Base-by-base conservation (phyloP, 805 yeast species). In the Candida glaebosa region DNA sequence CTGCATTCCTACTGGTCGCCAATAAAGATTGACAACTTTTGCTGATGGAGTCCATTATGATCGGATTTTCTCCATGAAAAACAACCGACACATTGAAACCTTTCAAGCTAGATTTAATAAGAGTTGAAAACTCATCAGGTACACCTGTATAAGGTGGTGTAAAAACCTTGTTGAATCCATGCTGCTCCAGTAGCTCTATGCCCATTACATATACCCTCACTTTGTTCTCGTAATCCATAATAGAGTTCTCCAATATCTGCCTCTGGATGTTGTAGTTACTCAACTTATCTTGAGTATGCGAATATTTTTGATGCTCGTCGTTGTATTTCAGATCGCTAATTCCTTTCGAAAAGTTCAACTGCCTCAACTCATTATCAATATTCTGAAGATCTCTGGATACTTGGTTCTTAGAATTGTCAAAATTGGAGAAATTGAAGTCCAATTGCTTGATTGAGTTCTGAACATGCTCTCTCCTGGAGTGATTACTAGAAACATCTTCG, bases 211-310 rank as follows among this genome's bases (percentile, higher is more conserved):
- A 63, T 2, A 61, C 60, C 34, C 71, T 43, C 10, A 52, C 19
- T 31, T 49, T 53, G 0, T 57, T 52, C 38, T 61, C 56, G 38
- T 57, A 54, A 18, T 59, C 56, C 63, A 65, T 54, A 6, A 79
- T 78, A 1, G 76, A 65, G 48, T 76, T 75, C 52, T 78, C 81
- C 31, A 79, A 53, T 7, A 65, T 60, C 47, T 73, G 62, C 42
- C 74, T 61, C 22, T 71, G 62, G 3, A 49, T 51, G 24, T 58
- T 60, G 46, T 71, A 73, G 24, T 58, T 60, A 15, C 59, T 56
- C 30, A 62, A 45, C 44, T 67, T 71, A 3, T 34, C 12, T 34
- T 32, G 43, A 5, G 61, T 44, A 4, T 44, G 49, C 24, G 56
- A 43, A 43, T 63, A 63, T 1, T 32, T 32, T 2, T 19, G 20